Evolutionary conservation across 176 grass and related monocot genomes (phyloP).

Genomic region (Hyparrhenia diplandra): DNA sequence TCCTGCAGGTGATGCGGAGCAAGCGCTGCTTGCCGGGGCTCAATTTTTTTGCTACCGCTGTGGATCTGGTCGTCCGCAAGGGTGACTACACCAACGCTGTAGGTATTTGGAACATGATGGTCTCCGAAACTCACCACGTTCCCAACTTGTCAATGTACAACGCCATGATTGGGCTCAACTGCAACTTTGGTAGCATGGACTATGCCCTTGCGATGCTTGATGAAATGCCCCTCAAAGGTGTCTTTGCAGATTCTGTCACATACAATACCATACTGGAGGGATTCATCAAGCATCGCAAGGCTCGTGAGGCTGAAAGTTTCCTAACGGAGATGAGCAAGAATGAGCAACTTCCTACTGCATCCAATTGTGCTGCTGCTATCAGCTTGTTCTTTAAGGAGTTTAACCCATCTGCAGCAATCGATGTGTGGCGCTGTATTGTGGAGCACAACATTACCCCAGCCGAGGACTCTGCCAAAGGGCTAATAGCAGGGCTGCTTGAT

Average conservation of each 20-base stretch:
- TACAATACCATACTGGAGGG: constrained; percentile 70
- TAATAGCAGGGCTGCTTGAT: constrained; percentile 55
- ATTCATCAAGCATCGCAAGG: constrained; percentile 54
- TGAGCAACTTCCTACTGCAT: constrained; percentile 59
- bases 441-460: constrained; percentile 44
- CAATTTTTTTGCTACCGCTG: constrained; percentile 51
- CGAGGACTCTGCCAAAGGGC: constrained; percentile 58
- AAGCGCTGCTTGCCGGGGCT: constrained; percentile 67
- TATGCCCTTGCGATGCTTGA: constrained; percentile 58
- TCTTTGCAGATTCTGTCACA: constrained; percentile 58
- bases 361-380: constrained; percentile 57
- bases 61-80: constrained; percentile 35
- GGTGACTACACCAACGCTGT: constrained; percentile 28
- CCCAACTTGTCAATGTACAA: constrained; percentile 63
- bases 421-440: constrained; percentile 56
- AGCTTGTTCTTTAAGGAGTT: constrained; percentile 68
- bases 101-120: constrained; percentile 66
- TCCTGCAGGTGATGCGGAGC: constrained; percentile 61
- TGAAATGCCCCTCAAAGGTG: constrained; percentile 69
- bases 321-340: constrained; percentile 84
- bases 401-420: constrained; percentile 54
- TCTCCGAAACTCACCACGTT: constrained; percentile 40
- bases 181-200: constrained; percentile 33
- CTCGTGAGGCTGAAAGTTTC: constrained; percentile 59
- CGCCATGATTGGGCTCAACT: constrained; percentile 51